A percentile compares a stretch with the other conserved stretches of the same genome.
phyloP scores from a whole-genome alignment of 208 protist species.

The Leptomonas seymouri region DNA sequence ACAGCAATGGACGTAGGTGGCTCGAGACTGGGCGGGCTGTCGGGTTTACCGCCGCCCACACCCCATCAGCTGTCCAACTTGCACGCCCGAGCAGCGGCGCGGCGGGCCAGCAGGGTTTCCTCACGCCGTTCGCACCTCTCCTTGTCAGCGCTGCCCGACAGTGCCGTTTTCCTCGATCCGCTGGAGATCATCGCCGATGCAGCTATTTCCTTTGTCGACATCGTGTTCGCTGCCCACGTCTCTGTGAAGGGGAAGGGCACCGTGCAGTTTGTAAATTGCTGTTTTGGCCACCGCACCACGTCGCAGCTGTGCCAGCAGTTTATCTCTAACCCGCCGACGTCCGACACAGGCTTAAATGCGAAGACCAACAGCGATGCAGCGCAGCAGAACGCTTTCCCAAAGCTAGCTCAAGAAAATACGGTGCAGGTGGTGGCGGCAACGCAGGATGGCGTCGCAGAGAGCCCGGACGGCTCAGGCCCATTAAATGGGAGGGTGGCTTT shows the following conservation, averaged over 20 bases:
- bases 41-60: conserved; percentile 10
- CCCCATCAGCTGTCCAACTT: conserved; percentile 5
- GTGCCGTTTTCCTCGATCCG: conserved; percentile 35
- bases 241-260: conserved; percentile 44
- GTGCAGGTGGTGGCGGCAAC: neutral
- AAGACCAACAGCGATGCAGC: conserved; percentile 3
- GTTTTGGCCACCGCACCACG: conserved; percentile 33
- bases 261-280: conserved; percentile 63
- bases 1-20: neutral
- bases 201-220: conserved; percentile 42
- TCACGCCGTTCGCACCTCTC: conserved; percentile 10
- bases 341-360: neutral
- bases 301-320: conserved; percentile 27
- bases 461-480: neutral
- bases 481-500: conserved; percentile 2
- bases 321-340: conserved; percentile 2
- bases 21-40: neutral
- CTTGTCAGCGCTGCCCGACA: conserved; percentile 1
- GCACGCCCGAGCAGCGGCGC: conserved; percentile 1
- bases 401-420: neutral
- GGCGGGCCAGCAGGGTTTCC: conserved; percentile 9
- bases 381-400: neutral
- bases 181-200: conserved; percentile 51
- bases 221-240: conserved; percentile 52
- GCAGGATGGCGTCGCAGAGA: neutral